Evolutionary conservation across 1,284 basidiomycete species (phyloP).

Genomic region (Cutaneotrichosporon daszewskae): DNA sequence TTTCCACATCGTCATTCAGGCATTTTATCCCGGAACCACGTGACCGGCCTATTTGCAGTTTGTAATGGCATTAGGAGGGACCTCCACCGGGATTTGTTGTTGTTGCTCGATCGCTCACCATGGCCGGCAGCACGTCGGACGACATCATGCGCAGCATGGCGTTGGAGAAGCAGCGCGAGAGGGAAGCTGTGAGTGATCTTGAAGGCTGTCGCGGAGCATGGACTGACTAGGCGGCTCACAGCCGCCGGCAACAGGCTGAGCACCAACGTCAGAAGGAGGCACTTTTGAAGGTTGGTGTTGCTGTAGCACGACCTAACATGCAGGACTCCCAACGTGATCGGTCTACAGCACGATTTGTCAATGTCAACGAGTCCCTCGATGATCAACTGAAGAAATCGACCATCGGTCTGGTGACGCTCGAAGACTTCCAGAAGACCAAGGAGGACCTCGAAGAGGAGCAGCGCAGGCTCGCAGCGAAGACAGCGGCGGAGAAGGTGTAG

Average conservation of each 20-base stretch:
- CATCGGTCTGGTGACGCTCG: conserved; percentile 83
- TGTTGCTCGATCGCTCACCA: not conserved
- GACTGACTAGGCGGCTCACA: conserved; percentile 20
- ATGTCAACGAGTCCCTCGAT: conserved; percentile 91
- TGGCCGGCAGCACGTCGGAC: not conserved
- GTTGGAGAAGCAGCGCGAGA: not conserved
- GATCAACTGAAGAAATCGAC: conserved; percentile 89
- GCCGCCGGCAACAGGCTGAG: conserved; percentile 31
- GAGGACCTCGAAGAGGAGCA: conserved; percentile 90
- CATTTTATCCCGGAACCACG: not conserved
- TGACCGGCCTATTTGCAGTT: not conserved
- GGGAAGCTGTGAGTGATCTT: too few species aligned
- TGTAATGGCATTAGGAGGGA: too few species aligned
- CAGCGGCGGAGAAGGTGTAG: conserved; percentile 30
- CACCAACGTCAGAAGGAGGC: conserved; percentile 32
- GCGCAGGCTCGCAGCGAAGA: conserved; percentile 72
- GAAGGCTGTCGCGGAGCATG: not conserved
- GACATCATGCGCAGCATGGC: not conserved
- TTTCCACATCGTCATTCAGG: not conserved
- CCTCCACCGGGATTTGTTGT: not conserved
- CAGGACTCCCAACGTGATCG: conserved; percentile 55
- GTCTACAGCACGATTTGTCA: conserved; percentile 83
- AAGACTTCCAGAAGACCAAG: conserved; percentile 84
- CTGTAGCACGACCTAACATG: not conserved
- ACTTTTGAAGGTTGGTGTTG: conserved; percentile 19